Evolutionary conservation across 2,329 filamentous ascomycete genomes (phyloP).

Genomic region (Colletotrichum tamarilloi): DNA sequence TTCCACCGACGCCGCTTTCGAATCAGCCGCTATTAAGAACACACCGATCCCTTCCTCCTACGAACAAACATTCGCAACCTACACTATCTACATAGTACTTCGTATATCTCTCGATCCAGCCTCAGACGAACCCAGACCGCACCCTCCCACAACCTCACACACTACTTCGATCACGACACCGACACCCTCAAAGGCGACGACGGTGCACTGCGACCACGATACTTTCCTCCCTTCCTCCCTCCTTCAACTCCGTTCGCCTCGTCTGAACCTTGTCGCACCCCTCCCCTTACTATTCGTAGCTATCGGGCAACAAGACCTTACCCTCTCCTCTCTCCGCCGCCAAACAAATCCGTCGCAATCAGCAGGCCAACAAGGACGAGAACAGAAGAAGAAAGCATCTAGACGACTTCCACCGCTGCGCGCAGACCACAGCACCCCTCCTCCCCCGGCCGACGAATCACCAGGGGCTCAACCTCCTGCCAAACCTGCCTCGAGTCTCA

Average conservation of each 20-base stretch:
- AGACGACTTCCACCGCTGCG: not conserved
- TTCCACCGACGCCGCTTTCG: not conserved
- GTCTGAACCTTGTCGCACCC: slow-evolving; percentile 15
- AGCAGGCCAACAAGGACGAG: not conserved
- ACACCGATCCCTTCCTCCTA: not conserved
- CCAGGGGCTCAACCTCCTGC: slow-evolving; percentile 29
- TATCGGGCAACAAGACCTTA: not conserved
- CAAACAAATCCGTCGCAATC: not conserved
- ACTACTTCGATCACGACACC: slow-evolving; percentile 13
- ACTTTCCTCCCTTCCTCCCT: not conserved
- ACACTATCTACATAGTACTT: no score
- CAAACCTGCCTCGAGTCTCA: slow-evolving; percentile 19
- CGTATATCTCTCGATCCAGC: not conserved
- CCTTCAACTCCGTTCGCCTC: not conserved
- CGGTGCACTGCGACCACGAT: not conserved
- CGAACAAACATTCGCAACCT: not conserved
- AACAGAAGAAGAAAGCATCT: slow-evolving; percentile 12
- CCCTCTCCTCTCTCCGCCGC: not conserved
- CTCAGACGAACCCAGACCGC: not conserved
- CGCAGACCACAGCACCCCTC: not conserved
- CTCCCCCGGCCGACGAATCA: slow-evolving; percentile 7
- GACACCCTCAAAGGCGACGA: not conserved
- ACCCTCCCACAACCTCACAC: not conserved
- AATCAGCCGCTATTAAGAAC: not conserved
- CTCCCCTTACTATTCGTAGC: not conserved